Conservation (phyloP, 192 early-diverging fungal genomes). For the Podila epigama region DNA sequence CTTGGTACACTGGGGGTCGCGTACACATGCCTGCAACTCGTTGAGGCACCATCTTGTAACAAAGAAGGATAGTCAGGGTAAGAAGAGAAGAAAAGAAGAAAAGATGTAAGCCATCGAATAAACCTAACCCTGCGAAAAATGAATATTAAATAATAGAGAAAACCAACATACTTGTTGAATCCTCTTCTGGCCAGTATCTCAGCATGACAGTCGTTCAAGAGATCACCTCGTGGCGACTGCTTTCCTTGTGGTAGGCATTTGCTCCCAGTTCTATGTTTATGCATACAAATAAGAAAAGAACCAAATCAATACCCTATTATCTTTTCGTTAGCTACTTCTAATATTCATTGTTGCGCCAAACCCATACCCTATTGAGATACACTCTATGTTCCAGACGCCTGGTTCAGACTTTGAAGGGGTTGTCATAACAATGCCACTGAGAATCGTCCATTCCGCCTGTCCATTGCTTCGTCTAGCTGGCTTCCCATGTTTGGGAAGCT, state of each 20-base stretch:
- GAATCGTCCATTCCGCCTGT: constrained; percentile 84
- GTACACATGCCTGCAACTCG: constrained; percentile 15
- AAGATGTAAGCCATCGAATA: no score
- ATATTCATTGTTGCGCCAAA: neutral
- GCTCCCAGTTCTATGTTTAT: constrained; percentile 73
- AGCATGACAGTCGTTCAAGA: constrained; percentile 87
- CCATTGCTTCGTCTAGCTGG: constrained; percentile 58
- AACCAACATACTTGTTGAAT: constrained; percentile 75
- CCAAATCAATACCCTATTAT: neutral
- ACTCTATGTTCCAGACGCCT: constrained; percentile 28
- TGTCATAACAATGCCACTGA: constrained; percentile 75
- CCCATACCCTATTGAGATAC: constrained; percentile 59
- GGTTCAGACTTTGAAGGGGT: constrained; percentile 1
- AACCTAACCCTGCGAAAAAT: no score
- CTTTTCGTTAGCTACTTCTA: no score
- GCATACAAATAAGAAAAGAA: no score
- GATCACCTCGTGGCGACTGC: constrained; percentile 65
- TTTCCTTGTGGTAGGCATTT: constrained; percentile 78
- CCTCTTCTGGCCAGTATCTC: constrained; percentile 86
- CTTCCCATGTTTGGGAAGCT: constrained; percentile 80
- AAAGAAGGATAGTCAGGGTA: neutral
- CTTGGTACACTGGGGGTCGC: neutral
- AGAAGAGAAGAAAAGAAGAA: no score
- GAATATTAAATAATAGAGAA: no score
- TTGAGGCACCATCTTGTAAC: constrained; percentile 29